Base-by-base conservation (phyloP, 129 eudicot genomes). In the Glebionis coronaria region DNA sequence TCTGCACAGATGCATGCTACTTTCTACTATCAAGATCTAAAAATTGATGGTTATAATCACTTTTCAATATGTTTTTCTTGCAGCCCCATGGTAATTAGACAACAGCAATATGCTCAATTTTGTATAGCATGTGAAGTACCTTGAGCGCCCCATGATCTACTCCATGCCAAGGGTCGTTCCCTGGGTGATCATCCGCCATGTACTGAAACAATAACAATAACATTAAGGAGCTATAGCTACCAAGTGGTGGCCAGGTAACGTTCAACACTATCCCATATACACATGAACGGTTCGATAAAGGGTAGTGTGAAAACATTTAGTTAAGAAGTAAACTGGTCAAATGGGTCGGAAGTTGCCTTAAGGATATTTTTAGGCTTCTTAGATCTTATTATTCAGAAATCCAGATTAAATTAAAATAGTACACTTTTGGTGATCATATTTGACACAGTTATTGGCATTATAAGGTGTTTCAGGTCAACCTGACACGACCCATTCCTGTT, bases 161-260 rank as follows among this genome's bases (percentile, higher is more conserved):
- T 72, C 90, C 93, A 71, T 89, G 95, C 97, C 97, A 89, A 45
- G 99, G 99, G 76, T 78, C 72, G 71, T 94, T 94, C 82, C 80
- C 95, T 3, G 73, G 70, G 73, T 73, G 87, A 61, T 81, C 82
- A 83, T 94, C 99, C 68, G 93, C 95, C 87, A 94, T 84, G 78
- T 87, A 94, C 99, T 94, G 90, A 54, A 66, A 56, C 65, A n/a
- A 35, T 54, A 69, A 57, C 28, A 65, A 44, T 50, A 67, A 60
- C 21, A 60, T 12, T 60, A 27, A 18, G 55, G 15, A 38, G 56
- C 20, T 27, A 52, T 13, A 70, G 61, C 65, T 53, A 68, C 63
- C 73, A 12, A 68, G 13, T 38, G 20, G 13, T 15, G n/a, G 12
- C 35, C 18, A n/a, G 65, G 65, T 13, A 12, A 31, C 7, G 9